phyloP scores from a whole-genome alignment of 139 green algal genomes.

The Closterium sp. region DNA sequence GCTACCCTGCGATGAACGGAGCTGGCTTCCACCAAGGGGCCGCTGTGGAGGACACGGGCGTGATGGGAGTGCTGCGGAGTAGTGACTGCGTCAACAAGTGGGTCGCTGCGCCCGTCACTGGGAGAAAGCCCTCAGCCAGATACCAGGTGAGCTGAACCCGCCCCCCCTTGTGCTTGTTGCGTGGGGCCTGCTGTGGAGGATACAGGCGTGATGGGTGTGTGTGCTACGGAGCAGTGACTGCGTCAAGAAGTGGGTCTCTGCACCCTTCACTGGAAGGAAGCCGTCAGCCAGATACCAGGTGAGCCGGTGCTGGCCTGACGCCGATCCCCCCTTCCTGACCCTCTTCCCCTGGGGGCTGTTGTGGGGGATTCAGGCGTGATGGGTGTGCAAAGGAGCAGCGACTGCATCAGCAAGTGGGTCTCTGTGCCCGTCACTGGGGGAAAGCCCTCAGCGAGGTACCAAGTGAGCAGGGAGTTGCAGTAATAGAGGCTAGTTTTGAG shows the following conservation, averaged over 20 bases:
- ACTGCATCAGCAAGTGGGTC: background rate
- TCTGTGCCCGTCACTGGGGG: background rate
- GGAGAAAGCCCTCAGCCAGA: background rate
- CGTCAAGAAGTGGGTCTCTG: background rate
- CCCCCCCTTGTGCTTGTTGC: background rate
- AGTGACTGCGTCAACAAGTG: background rate
- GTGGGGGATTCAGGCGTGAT: background rate
- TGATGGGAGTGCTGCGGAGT: background rate
- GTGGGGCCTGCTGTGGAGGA: background rate
- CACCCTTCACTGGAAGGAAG: background rate
- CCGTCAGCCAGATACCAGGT: background rate
- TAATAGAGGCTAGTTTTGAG: background rate
- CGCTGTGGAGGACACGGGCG: background rate
- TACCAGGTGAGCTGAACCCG: background rate
- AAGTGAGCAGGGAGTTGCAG: background rate
- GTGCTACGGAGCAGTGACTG: background rate
- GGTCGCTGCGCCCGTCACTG: background rate
- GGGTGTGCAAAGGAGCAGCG: background rate
- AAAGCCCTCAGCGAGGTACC: constrained; percentile 16
- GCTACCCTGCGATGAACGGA: background rate
- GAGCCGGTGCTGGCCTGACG: background rate
- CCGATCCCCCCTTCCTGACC: background rate
- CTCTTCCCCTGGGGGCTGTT: background rate
- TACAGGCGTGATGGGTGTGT: background rate
- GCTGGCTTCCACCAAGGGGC: background rate